Evolutionary conservation across 139 green algal species (phyloP).

Genomic region (Yamagishiella unicocca): DNA sequence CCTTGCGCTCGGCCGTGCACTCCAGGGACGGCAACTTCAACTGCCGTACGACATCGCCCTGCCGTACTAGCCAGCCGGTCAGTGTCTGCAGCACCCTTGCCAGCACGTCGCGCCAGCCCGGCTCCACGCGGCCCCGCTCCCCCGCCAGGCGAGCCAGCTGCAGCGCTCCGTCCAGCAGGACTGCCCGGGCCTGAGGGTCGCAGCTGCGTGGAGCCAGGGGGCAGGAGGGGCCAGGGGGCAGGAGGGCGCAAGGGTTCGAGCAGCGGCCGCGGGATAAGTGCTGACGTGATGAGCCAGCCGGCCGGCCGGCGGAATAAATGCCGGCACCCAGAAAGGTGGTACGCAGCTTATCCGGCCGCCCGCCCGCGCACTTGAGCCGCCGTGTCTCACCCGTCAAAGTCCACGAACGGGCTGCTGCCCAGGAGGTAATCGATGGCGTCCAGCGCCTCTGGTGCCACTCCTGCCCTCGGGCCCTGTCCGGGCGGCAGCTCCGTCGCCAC

Average conservation of each 20-base stretch:
- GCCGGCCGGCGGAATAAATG: too few species aligned
- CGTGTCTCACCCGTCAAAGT: constrained; percentile 16
- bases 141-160: constrained; percentile 14
- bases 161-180: not conserved
- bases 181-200: constrained; percentile 10
- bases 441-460: not conserved
- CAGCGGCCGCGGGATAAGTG: too few species aligned
- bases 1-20: not conserved
- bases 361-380: too few species aligned
- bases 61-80: not conserved
- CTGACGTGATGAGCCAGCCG: too few species aligned
- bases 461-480: too few species aligned
- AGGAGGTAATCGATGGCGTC: constrained; percentile 9
- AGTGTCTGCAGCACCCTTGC: not conserved
- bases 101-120: not conserved
- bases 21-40: not conserved
- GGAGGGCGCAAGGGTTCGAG: too few species aligned
- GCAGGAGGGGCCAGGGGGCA: too few species aligned
- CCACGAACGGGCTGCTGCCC: not conserved
- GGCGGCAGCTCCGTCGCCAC: constrained; percentile 18
- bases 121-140: not conserved
- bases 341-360: too few species aligned
- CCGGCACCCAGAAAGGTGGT: too few species aligned
- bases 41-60: not conserved
- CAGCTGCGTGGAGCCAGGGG: not conserved